phyloP scores from a whole-genome alignment of 2,329 filamentous ascomycete species.

The Botrytis pseudocinerea region DNA sequence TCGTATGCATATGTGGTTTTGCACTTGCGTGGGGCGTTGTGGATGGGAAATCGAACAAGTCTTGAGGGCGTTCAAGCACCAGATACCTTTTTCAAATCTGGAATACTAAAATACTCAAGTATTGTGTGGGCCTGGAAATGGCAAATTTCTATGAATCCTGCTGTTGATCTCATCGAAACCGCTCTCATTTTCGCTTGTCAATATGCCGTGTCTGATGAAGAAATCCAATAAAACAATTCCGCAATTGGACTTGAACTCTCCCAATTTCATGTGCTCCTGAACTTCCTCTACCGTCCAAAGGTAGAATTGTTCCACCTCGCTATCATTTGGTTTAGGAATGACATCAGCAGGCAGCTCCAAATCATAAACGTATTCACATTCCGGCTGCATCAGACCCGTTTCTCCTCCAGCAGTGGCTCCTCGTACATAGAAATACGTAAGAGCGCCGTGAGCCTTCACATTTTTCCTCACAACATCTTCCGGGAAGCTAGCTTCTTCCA shows the following conservation, averaged over 20 bases:
- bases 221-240: constrained; percentile 84
- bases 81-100: constrained; percentile 15
- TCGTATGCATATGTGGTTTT: constrained; percentile 30
- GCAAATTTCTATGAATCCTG: constrained; percentile 74
- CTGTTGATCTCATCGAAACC: constrained; percentile 74
- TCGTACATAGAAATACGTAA: constrained; percentile 84
- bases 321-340: constrained; percentile 75
- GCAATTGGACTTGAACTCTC: constrained; percentile 92
- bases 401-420: constrained; percentile 77
- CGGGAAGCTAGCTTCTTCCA: constrained; percentile 83
- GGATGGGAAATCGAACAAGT: constrained; percentile 32
- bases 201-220: constrained; percentile 78
- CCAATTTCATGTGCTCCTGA: constrained; percentile 64
- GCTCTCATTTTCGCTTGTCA: constrained; percentile 77
- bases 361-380: constrained; percentile 90
- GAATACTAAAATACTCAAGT: constrained; percentile 16
- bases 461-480: constrained; percentile 64
- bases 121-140: constrained; percentile 71
- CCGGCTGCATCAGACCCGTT: constrained; percentile 79
- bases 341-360: constrained; percentile 71
- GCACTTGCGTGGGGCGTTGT: constrained; percentile 32
- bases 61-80: constrained; percentile 27
- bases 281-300: constrained; percentile 78
- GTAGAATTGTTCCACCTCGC: constrained; percentile 84
- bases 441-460: constrained; percentile 62